phyloP scores from a whole-genome alignment of 768 basidiomycete genomes.

The Mycena epipterygia region DNA sequence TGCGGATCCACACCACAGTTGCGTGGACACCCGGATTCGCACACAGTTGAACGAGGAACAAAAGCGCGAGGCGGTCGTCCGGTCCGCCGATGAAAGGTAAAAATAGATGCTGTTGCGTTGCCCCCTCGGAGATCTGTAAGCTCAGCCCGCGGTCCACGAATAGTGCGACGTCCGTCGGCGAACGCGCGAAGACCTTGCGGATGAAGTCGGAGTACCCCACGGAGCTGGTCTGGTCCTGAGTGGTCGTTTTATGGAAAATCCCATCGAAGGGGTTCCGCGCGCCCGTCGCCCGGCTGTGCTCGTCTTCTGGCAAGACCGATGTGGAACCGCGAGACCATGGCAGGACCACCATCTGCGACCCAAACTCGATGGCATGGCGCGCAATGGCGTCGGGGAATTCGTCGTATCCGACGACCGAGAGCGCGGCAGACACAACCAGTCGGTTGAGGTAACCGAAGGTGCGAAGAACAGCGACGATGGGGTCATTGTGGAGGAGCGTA shows the following conservation, averaged over 20 bases:
- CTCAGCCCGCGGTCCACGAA: conserved; percentile 83
- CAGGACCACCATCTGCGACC: conserved; percentile 82
- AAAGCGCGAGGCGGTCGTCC: conserved; percentile 90
- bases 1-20: conserved; percentile 77
- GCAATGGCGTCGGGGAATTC: conserved; percentile 79
- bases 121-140: conserved; percentile 40
- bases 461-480: conserved; percentile 79
- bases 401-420: conserved; percentile 83
- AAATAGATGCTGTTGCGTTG: conserved; percentile 68
- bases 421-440: conserved; percentile 73
- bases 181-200: conserved; percentile 81
- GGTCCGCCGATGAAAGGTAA: conserved; percentile 95
- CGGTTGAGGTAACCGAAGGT: conserved; percentile 83
- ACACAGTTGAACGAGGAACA: conserved; percentile 86
- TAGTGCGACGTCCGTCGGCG: conserved; percentile 83
- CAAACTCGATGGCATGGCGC: conserved; percentile 66
- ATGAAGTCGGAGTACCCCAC: conserved; percentile 86
- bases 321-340: conserved; percentile 79
- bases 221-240: conserved; percentile 65
- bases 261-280: conserved; percentile 81
- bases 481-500: conserved; percentile 75
- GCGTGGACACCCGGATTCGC: conserved; percentile 73
- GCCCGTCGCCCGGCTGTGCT: conserved; percentile 34
- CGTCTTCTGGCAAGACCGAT: conserved; percentile 46
- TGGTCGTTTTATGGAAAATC: conserved; percentile 71